Conservation (phyloP, 225 moss, liverwort and hornwort genomes). For the Asterella californica region DNA sequence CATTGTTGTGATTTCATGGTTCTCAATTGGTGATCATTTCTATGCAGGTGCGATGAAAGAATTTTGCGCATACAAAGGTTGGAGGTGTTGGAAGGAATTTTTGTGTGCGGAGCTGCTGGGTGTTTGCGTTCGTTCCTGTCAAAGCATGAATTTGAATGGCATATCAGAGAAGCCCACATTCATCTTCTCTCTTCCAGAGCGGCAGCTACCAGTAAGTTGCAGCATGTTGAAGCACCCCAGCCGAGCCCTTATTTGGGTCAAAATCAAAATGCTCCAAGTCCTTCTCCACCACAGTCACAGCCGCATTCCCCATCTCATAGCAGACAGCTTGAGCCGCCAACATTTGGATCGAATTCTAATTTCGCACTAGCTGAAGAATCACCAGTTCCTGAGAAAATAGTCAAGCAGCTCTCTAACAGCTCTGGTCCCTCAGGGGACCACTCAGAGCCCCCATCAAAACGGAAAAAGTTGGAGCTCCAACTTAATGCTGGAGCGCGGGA, state of each 20-base stretch:
- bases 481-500: conserved; percentile 41
- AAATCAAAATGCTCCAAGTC: conserved; percentile 21
- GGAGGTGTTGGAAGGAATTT: conserved; percentile 91
- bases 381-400: conserved; percentile 25
- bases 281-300: conserved; percentile 37
- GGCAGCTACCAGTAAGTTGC: conserved; percentile 34
- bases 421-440: conserved; percentile 24
- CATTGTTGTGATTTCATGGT: neutral
- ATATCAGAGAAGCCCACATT: conserved; percentile 67
- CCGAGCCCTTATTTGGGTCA: conserved; percentile 28
- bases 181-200: conserved; percentile 66
- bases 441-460: conserved; percentile 26
- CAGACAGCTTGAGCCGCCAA: conserved; percentile 46
- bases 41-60: conserved; percentile 76
- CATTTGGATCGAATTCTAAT: conserved; percentile 34
- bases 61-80: conserved; percentile 82
- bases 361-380: neutral
- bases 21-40: neutral
- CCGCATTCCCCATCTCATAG: conserved; percentile 40
- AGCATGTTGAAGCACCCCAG: conserved; percentile 42
- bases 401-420: conserved; percentile 17
- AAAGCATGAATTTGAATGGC: conserved; percentile 81
- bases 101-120: conserved; percentile 86
- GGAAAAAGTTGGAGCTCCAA: conserved; percentile 51
- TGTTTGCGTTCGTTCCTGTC: conserved; percentile 93